These are phyloP conservation scores for Wickerhamomyces sp. DNA, from an alignment of 1,139 yeast genomes.

Conservation along the genomic window DNA sequence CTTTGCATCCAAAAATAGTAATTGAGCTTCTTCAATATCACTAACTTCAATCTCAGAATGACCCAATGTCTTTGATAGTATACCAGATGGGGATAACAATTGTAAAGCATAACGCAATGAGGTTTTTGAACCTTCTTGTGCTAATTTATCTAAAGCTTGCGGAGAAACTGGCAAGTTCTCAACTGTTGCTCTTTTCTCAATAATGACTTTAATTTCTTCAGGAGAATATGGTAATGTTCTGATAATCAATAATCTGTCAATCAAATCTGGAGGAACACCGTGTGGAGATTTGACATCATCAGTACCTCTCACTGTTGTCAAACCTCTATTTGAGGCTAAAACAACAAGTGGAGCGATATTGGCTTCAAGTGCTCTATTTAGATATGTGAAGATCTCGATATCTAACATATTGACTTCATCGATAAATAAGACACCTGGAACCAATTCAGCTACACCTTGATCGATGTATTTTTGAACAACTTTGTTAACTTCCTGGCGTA, in stretches of 20 bases:
- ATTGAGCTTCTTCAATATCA: conserved; percentile 85
- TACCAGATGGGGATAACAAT: conserved; percentile 84
- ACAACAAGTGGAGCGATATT: conserved; percentile 92
- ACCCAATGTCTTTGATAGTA: conserved; percentile 70
- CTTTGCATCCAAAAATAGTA: conserved; percentile 81
- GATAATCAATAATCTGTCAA: conserved; percentile 86
- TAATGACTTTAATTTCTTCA: conserved; percentile 79
- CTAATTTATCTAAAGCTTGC: conserved; percentile 69
- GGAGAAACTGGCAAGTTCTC: conserved; percentile 63
- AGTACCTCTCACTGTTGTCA: conserved; percentile 88
- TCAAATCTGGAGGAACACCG: conserved; percentile 93
- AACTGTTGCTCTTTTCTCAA: conserved; percentile 72
- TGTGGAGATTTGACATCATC: conserved; percentile 89
- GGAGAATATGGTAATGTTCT: conserved; percentile 83
- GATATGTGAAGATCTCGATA: conserved; percentile 89
- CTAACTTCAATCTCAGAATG: conserved; percentile 62
- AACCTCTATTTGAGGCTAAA: conserved; percentile 91
- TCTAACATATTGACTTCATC: conserved; percentile 99
- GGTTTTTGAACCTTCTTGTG: conserved; percentile 66
- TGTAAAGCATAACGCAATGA: conserved; percentile 91
- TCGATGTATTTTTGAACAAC: conserved; percentile 95
- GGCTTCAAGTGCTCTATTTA: conserved; percentile 90
- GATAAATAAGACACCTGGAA: conserved; percentile 95
- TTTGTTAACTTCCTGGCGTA: conserved; percentile 89
- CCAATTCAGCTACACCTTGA: conserved; percentile 96